Conservation (phyloP, 495 filamentous ascomycete species). For the Podospora australis region DNA sequence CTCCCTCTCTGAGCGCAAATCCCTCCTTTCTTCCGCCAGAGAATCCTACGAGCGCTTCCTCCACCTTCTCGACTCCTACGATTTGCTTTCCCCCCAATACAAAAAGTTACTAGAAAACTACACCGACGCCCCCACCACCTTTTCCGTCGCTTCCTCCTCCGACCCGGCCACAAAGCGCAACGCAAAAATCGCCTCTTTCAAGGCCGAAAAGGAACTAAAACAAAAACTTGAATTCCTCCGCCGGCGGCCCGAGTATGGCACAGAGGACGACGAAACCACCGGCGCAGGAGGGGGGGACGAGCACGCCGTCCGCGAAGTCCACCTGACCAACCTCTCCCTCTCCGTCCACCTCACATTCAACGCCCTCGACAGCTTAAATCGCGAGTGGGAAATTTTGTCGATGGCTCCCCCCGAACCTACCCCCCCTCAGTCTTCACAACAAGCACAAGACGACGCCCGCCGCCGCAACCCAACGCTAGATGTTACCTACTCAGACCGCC, state of each 20-base stretch:
- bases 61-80: conserved; percentile 68
- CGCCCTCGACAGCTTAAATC: conserved; percentile 71
- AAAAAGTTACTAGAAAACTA: conserved; percentile 67
- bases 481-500: conserved; percentile 61
- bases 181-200: conserved; percentile 80
- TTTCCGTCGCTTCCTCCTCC: conserved; percentile 55
- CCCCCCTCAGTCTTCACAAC: neutral
- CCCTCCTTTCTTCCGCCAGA: conserved; percentile 54
- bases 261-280: conserved; percentile 53
- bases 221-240: conserved; percentile 60
- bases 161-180: conserved; percentile 71
- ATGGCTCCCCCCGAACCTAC: conserved; percentile 46
- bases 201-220: conserved; percentile 80
- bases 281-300: conserved; percentile 65
- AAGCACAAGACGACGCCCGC: conserved; percentile 39
- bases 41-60: conserved; percentile 71
- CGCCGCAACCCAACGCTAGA: conserved; percentile 32
- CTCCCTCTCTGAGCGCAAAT: conserved; percentile 54
- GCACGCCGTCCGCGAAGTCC: conserved; percentile 65
- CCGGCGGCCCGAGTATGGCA: conserved; percentile 33
- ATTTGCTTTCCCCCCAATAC: conserved; percentile 60
- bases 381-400: conserved; percentile 76
- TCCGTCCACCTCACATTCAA: conserved; percentile 77
- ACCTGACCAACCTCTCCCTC: conserved; percentile 66
- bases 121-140: conserved; percentile 55